Conservation (phyloP, 176 grass and related monocot species). For the Oryza glaberrima region DNA sequence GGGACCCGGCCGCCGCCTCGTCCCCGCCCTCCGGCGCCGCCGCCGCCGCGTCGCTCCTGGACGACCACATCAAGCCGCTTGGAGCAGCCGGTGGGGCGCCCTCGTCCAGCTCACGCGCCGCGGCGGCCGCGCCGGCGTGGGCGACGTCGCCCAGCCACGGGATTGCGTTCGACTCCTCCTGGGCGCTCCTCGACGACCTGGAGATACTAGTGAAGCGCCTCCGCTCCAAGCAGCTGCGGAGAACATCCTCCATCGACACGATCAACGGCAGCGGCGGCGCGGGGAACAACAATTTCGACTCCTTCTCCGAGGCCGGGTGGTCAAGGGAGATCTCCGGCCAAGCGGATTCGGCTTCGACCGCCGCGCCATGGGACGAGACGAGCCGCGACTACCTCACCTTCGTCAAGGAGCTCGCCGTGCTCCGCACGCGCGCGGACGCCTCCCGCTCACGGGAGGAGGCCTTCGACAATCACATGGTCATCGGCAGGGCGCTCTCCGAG, state of each 20-base stretch:
- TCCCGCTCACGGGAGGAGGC: constrained; percentile 80
- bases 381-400: constrained; percentile 92
- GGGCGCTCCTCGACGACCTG: constrained; percentile 85
- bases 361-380: constrained; percentile 73
- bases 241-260: constrained; percentile 33
- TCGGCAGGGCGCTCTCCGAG: constrained; percentile 78
- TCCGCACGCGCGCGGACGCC: constrained; percentile 75
- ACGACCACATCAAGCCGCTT: constrained; percentile 60
- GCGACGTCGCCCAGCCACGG: constrained; percentile 80
- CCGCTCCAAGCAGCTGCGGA: constrained; percentile 82
- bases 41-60: constrained; percentile 54
- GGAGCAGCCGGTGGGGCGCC: constrained; percentile 31
- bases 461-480: constrained; percentile 92
- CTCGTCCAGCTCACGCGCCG: constrained; percentile 41
- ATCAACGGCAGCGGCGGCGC: constrained; percentile 30
- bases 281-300: constrained; percentile 71
- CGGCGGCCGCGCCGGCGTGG: constrained; percentile 54
- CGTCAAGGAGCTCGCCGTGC: constrained; percentile 84
- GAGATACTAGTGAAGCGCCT: constrained; percentile 96
- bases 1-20: constrained; percentile 2
- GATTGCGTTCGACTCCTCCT: constrained; percentile 84
- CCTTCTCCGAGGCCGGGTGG: constrained; percentile 97
- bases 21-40: neutral
- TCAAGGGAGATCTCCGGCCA: constrained; percentile 74
- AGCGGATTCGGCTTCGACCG: constrained; percentile 49